Evolutionary conservation across 2,329 filamentous ascomycete species (phyloP), one percentile per base, ranked within the genome.

Genomic region (Truncatella angustata): DNA sequence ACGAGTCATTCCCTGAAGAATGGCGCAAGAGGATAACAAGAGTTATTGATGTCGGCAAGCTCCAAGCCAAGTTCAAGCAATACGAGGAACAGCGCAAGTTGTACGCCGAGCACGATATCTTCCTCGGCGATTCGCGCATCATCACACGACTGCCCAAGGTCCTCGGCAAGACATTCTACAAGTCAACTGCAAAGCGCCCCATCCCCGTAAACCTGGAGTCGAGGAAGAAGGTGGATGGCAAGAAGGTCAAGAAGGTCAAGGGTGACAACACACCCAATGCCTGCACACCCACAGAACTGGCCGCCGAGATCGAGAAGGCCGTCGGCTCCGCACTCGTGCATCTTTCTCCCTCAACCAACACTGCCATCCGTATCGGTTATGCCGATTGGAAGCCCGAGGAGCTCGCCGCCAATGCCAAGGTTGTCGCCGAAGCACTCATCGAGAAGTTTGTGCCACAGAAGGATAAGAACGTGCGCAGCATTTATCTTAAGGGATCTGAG

Each of bases 81-180:
- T 99, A 90, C 72, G 94, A 99, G 75, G 85, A 84, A 49, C 86
- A 90, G 71, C 81, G 94, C 58, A 90, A 94, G 70, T 81, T 99
- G 32, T 82, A 87, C 56, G 77, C 84, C 40, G 90, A 96, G 70
- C 91, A 97, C 71, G 94, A 97, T 68, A 76, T 97, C 52, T 97
- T 99, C 75, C 80, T 99, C 52, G 93, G 89, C 49, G 94, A 99
- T 69, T 90, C 96, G 66, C 81, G 94, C 45, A 88, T 99, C 62
- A 78, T 86, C 65, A 86, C 81, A 67, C 74, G 78, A 24, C 79
- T 97, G 54, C 90, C 92, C 52, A 81, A 83, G 58, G 77, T 86
- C 3, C 84, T 99, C 11, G 94, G 93, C 62, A 97, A 96, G 76
- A 87, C 87, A 2, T 97, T 99, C 71, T 97, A 94, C 81, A 88